Evolutionary conservation across 2,329 filamentous ascomycete species (phyloP).

Genomic region (Fusarium mangiferae): DNA sequence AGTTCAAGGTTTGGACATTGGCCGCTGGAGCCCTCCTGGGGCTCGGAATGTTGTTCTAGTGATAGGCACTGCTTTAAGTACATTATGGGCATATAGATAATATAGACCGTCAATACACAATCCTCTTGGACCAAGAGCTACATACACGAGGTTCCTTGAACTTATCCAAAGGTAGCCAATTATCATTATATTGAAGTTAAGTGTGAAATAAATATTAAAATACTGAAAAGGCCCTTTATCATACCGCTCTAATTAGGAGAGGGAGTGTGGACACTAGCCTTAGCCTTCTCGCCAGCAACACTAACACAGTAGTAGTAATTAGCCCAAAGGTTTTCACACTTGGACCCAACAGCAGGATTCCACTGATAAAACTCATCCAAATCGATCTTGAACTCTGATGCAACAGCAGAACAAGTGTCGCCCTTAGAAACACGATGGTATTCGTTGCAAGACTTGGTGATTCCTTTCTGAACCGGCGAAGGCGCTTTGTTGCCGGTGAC

Average conservation of each 20-base stretch:
- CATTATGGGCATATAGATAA: not conserved
- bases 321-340: not conserved
- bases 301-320: not conserved
- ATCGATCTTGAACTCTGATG: not conserved
- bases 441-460: not conserved
- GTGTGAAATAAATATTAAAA: not conserved
- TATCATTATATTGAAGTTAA: not conserved
- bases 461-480: not conserved
- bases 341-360: not conserved
- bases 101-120: not conserved
- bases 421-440: not conserved
- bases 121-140: fast-evolving
- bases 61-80: fast-evolving
- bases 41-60: not conserved
- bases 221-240: not conserved
- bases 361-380: not conserved
- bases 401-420: not conserved
- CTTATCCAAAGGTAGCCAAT: not conserved
- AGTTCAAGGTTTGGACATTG: not conserved
- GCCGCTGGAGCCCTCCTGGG: not conserved
- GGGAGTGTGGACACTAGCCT: not conserved
- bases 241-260: not conserved
- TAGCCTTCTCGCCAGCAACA: not conserved
- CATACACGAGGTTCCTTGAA: too few species aligned
- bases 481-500: not conserved